These are phyloP conservation scores for Arthrobotrys megalospora DNA, from an alignment of 2,329 filamentous ascomycete genomes.

Conservation along the genomic window DNA sequence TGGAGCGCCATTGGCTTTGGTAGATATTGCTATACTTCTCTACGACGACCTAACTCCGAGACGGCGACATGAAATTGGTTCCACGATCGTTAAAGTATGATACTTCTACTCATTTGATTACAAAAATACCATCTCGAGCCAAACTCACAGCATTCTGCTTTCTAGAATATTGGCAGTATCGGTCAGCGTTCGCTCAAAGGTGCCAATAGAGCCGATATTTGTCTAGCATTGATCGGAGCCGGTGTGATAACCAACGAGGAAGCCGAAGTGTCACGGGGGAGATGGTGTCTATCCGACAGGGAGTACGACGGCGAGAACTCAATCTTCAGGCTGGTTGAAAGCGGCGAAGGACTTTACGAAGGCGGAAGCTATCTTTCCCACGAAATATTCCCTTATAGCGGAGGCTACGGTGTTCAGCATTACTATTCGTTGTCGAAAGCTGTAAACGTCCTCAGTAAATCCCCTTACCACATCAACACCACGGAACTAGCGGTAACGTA, in stretches of 20 bases:
- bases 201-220: slow-evolving; percentile 58
- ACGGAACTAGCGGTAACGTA: slow-evolving; percentile 50
- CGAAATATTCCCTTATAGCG: slow-evolving; percentile 60
- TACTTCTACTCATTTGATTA: neutral
- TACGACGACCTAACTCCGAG: slow-evolving; percentile 58
- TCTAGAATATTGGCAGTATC: slow-evolving; percentile 52
- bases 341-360: slow-evolving; percentile 60
- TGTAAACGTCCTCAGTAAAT: slow-evolving; percentile 52
- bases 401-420: slow-evolving; percentile 61
- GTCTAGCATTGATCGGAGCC: slow-evolving; percentile 54
- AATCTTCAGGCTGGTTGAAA: slow-evolving; percentile 45
- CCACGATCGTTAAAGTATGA: slow-evolving; percentile 52
- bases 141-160: neutral
- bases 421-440: slow-evolving; percentile 58
- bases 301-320: slow-evolving; percentile 58
- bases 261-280: slow-evolving; percentile 37
- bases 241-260: slow-evolving; percentile 55
- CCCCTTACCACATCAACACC: slow-evolving; percentile 44
- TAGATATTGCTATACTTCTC: slow-evolving; percentile 60
- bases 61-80: slow-evolving; percentile 48
- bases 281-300: slow-evolving; percentile 51
- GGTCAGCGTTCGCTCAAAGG: slow-evolving; percentile 49
- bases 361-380: slow-evolving; percentile 62
- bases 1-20: slow-evolving; percentile 56
- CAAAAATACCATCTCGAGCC: neutral